Conservation (phyloP, 2,329 filamentous ascomycete genomes). For the Beauveria australis region DNA sequence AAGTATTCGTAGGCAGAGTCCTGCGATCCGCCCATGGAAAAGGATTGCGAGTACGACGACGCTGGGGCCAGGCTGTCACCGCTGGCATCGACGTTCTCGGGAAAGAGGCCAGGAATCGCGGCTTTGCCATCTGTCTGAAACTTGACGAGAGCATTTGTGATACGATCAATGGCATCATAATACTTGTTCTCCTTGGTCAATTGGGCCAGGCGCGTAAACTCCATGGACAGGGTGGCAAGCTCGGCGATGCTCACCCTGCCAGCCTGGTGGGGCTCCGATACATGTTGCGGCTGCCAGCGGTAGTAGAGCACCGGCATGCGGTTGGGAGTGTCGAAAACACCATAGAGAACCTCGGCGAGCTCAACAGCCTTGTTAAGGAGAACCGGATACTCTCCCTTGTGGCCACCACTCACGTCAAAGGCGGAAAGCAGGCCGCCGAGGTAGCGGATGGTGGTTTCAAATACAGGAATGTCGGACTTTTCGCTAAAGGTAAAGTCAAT, state of each 20-base stretch:
- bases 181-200: conserved; percentile 74
- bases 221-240: conserved; percentile 71
- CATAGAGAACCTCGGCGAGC: conserved; percentile 72
- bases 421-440: conserved; percentile 78
- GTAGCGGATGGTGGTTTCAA: conserved; percentile 88
- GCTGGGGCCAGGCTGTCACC: conserved; percentile 52
- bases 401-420: conserved; percentile 71
- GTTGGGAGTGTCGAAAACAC: conserved; percentile 85
- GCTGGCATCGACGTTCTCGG: conserved; percentile 66
- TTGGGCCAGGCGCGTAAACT: conserved; percentile 84
- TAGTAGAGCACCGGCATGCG: conserved; percentile 83
- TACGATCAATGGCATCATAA: conserved; percentile 81
- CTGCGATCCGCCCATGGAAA: conserved; percentile 56
- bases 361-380: conserved; percentile 72
- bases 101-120: conserved; percentile 71
- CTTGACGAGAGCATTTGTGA: conserved; percentile 71
- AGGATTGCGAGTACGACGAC: conserved; percentile 37
- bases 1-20: conserved; percentile 69
- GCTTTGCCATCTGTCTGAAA: conserved; percentile 59
- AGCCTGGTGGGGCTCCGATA: conserved; percentile 56
- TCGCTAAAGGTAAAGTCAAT: conserved; percentile 76
- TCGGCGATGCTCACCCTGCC: conserved; percentile 56
- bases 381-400: conserved; percentile 47
- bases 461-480: conserved; percentile 65
- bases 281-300: conserved; percentile 60